Evolutionary conservation across 2,329 filamentous ascomycete species (phyloP), one percentile per base, ranked within the genome.

Genomic region (Aspergillus caelatus): DNA sequence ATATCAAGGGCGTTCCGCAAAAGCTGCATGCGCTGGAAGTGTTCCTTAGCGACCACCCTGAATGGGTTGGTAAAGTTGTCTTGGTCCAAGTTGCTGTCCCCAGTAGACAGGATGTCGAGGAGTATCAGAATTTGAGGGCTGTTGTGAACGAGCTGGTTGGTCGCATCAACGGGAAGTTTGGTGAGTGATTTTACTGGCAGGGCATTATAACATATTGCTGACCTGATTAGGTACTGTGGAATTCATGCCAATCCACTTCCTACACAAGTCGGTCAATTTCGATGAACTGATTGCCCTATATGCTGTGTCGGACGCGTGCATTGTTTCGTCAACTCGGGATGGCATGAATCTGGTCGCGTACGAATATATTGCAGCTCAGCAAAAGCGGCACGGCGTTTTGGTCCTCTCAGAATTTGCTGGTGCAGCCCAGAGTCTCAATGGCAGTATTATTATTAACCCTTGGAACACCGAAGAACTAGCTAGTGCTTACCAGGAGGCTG

Each of bases 331-430:
- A 3, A 98, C 92, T n/a, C 91, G 95, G 57, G 95, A 99, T 76
- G 95, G 95, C 74, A 99, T 99, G 95, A 99, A 99, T 78, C 85
- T 99, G 34, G 95, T 98, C 36, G 96, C 93, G 0, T 98, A 97
- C 80, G 94, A 99, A 79, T 99, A 98, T 82, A 97, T 99, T 69
- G 94, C 94, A 28, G 93, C 92, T 3, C 94, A 99, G 76, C 88
- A 92, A 71, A 89, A 96, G 74, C 90, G 93, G 58, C 93, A 98
- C 75, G 95, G 95, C 63, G 91, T 93, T 65, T 90, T 99, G 87
- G 94, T 99, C 61, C 87, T 99, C 36, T 97, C 94, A 55, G 95
- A 99, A 77, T 98, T 99, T 75, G 94, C 95, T 0, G 95, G 95
- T 50, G 95, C 95, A 9, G 94, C 95, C 0, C 95, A 98, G 79